These are phyloP conservation scores for Canavalia gladiata DNA, from an alignment of 306 rosid species.

Conservation along the genomic window DNA sequence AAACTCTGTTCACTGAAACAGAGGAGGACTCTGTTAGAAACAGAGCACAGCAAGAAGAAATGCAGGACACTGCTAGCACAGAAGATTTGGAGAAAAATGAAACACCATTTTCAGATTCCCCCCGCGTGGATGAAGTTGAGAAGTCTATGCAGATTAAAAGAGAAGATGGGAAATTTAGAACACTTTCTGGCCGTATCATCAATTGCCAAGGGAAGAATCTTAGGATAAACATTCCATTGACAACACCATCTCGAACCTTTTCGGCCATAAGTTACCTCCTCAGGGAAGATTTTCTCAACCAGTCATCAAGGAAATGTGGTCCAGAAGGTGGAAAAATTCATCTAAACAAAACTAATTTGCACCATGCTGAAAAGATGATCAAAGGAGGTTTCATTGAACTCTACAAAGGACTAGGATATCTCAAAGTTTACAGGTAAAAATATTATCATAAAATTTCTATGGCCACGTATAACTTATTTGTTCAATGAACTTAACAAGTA, in stretches of 20 bases:
- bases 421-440: slow-evolving; percentile 85
- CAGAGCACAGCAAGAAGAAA: slow-evolving; percentile 70
- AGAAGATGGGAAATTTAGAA: slow-evolving; percentile 68
- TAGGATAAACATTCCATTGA: slow-evolving; percentile 88
- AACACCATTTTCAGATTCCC: slow-evolving; percentile 56
- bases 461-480: neutral
- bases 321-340: slow-evolving; percentile 73
- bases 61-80: slow-evolving; percentile 56
- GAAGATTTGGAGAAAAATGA: slow-evolving; percentile 74
- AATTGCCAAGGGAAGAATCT: slow-evolving; percentile 86
- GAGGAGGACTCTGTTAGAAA: slow-evolving; percentile 86
- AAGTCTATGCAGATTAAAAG: slow-evolving; percentile 58
- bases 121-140: slow-evolving; percentile 54
- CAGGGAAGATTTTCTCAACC: slow-evolving; percentile 83
- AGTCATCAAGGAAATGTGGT: slow-evolving; percentile 75
- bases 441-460: neutral
- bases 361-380: slow-evolving; percentile 96
- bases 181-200: slow-evolving; percentile 68
- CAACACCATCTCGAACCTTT: slow-evolving; percentile 88
- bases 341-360: slow-evolving; percentile 75
- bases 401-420: slow-evolving; percentile 89
- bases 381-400: slow-evolving; percentile 92
- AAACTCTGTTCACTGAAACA: slow-evolving; percentile 49
- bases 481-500: neutral
- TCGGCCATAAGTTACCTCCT: slow-evolving; percentile 88